A percentile compares a stretch with the other conserved stretches of the same genome.
Conservation (phyloP, 257 asterid genomes). For the Nicotiana paniculata region DNA sequence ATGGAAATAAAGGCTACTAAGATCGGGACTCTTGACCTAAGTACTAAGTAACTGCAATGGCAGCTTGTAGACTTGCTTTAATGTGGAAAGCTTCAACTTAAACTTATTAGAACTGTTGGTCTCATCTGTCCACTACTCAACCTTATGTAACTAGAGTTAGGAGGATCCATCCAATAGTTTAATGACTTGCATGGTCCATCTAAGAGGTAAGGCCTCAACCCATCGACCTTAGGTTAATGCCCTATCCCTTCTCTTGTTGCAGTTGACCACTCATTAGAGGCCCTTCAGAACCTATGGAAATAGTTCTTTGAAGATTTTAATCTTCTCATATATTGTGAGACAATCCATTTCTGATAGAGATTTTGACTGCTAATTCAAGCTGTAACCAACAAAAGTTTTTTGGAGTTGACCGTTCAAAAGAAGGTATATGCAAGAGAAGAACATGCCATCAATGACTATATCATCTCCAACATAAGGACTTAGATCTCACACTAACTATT, state of each 20-base stretch:
- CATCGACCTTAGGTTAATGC: neutral
- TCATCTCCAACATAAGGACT: neutral
- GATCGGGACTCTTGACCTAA: neutral
- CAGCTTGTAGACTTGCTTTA: neutral
- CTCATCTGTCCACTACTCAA: neutral
- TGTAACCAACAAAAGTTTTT: neutral
- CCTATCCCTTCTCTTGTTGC: neutral
- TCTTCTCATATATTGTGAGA: neutral
- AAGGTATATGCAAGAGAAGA: neutral
- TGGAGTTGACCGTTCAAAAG: neutral
- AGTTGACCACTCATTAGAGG: neutral
- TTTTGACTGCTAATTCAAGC: neutral
- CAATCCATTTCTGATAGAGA: neutral
- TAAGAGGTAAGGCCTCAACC: neutral
- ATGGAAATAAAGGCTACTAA: neutral
- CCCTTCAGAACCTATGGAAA: neutral
- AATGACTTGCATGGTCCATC: neutral
- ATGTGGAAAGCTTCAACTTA: neutral
- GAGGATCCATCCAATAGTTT: neutral
- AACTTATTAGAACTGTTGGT: neutral
- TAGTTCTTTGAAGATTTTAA: neutral
- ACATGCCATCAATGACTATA: slow-evolving; percentile 4
- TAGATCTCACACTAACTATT: neutral
- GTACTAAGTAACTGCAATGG: neutral
- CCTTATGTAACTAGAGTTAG: neutral